Conservation (phyloP, 805 yeast species). For the Blastobotrys robertii region DNA sequence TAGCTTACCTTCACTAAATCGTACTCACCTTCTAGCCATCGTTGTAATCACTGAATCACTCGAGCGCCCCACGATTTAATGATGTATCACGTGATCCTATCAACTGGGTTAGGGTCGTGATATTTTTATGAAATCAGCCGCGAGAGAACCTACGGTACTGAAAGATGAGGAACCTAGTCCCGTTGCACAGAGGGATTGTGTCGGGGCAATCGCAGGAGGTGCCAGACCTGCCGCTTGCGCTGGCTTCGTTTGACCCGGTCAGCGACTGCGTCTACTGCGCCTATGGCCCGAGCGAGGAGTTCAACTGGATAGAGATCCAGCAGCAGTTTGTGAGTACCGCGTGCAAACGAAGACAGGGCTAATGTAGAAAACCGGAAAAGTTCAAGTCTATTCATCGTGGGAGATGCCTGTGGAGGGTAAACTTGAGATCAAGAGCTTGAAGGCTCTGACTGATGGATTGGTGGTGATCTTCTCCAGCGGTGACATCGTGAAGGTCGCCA, state of each 20-base stretch:
- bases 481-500: conserved; percentile 52
- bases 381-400: conserved; percentile 53
- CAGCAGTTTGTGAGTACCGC: conserved; percentile 34
- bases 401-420: conserved; percentile 13
- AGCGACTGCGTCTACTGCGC: conserved; percentile 64
- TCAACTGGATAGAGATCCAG: conserved; percentile 61
- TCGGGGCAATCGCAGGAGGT: conserved; percentile 44
- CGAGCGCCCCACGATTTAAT: background rate
- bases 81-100: background rate
- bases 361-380: conserved; percentile 47
- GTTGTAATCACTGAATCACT: background rate
- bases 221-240: conserved; percentile 50
- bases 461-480: conserved; percentile 65
- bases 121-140: background rate
- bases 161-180: conserved; percentile 18
- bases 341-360: background rate
- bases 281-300: conserved; percentile 44
- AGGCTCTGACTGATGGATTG: conserved; percentile 59
- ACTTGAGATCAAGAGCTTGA: conserved; percentile 34
- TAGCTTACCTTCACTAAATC: background rate
- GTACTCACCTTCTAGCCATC: background rate
- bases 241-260: conserved; percentile 56
- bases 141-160: background rate
- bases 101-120: background rate
- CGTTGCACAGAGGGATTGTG: conserved; percentile 25